phyloP scores from a whole-genome alignment of 2,329 filamentous ascomycete genomes.

The Botryotinia convoluta region DNA sequence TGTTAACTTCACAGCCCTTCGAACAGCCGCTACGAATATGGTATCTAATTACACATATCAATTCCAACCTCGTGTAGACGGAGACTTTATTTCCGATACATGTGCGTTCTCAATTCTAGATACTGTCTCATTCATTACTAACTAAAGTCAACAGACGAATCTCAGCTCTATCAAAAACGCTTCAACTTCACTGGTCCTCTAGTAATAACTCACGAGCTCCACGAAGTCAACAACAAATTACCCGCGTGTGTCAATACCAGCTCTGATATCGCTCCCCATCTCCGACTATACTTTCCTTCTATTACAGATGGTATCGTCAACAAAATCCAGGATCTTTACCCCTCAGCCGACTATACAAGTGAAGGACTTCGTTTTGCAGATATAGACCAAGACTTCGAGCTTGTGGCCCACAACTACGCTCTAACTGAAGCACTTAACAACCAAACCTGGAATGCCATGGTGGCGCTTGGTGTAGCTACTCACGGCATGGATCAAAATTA shows the following conservation, averaged over 20 bases:
- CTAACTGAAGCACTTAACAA: conserved; percentile 40
- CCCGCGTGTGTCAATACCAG: conserved; percentile 38
- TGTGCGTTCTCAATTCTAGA: neutral
- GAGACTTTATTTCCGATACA: conserved; percentile 39
- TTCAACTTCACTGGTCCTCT: conserved; percentile 41
- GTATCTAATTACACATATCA: conserved; percentile 37
- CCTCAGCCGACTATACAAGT: conserved; percentile 38
- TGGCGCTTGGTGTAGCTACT: conserved; percentile 37
- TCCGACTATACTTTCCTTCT: conserved; percentile 39
- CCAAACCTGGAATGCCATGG: conserved; percentile 41
- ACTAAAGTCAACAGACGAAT: conserved; percentile 34
- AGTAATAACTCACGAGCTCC: conserved; percentile 40
- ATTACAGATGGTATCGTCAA: conserved; percentile 39
- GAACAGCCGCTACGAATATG: conserved; percentile 32
- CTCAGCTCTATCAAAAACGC: conserved; percentile 39
- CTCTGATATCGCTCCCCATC: conserved; percentile 37
- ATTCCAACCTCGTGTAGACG: conserved; percentile 41
- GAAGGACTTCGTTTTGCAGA: conserved; percentile 40
- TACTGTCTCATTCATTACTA: neutral
- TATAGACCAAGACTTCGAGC: conserved; percentile 40
- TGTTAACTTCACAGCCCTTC: conserved; percentile 37
- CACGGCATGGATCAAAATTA: conserved; percentile 42
- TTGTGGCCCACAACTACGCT: conserved; percentile 39
- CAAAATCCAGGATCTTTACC: conserved; percentile 38
- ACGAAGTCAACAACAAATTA: conserved; percentile 38